Conservation (phyloP, 2,329 filamentous ascomycete genomes). For the Pseudogymnoascus sp. region DNA sequence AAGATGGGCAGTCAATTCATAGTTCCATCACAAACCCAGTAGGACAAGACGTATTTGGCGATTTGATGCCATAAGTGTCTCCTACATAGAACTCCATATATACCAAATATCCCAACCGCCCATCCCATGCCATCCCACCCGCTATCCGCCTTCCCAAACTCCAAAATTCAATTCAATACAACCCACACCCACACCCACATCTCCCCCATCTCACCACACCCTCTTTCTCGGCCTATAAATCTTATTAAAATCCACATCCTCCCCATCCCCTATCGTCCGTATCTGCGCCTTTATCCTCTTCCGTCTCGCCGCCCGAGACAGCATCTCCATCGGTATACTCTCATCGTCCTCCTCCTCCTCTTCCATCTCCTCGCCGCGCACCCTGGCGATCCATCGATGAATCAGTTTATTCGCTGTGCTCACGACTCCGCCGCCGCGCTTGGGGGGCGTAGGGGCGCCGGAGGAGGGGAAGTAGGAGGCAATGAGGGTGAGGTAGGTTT, state of each 20-base stretch:
- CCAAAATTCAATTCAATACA: background rate
- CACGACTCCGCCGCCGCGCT: background rate
- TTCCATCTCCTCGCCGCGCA: background rate
- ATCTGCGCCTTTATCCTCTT: constrained; percentile 2
- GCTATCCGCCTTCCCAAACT: background rate
- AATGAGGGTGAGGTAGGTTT: constrained; percentile 17
- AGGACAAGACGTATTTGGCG: background rate
- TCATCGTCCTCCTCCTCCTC: background rate
- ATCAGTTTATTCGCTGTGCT: background rate
- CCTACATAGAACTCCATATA: background rate
- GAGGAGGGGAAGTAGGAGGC: background rate
- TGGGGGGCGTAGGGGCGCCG: background rate
- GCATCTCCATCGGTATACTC: background rate
- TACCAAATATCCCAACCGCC: background rate
- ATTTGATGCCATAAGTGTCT: background rate
- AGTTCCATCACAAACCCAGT: background rate
- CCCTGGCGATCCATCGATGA: background rate
- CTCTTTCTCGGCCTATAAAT: constrained; percentile 7
- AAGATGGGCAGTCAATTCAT: background rate
- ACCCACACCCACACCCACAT: background rate
- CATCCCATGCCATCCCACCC: background rate
- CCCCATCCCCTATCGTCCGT: background rate
- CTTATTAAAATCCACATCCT: constrained; percentile 4
- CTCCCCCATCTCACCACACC: background rate
- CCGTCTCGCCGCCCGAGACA: background rate